Evolutionary conservation across 228 moss, liverwort and hornwort species (phyloP).

Genomic region (Sphagnum magellanicum): DNA sequence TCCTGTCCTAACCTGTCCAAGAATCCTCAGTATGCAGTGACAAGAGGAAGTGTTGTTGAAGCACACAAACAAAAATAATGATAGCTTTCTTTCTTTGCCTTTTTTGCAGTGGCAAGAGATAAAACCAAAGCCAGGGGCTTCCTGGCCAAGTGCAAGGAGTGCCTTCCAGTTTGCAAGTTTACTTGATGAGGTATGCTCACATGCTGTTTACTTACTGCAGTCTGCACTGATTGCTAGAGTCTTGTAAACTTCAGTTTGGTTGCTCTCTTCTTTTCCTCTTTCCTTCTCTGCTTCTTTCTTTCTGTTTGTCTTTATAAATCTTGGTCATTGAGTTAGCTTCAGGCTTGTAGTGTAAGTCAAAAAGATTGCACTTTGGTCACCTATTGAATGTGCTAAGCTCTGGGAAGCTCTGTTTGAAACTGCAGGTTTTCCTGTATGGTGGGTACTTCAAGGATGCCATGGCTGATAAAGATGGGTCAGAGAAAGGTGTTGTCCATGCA

Average conservation of each 20-base stretch:
- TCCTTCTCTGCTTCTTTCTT: no score
- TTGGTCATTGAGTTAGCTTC: background rate
- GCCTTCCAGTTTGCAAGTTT: constrained; percentile 65
- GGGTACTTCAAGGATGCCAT: constrained; percentile 72
- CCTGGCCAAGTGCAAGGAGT: constrained; percentile 73
- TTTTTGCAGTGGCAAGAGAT: constrained; percentile 70
- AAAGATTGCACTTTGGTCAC: background rate
- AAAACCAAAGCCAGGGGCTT: constrained; percentile 70
- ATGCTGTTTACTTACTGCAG: background rate
- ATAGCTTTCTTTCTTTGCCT: constrained; percentile 1
- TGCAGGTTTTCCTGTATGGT: constrained; percentile 76
- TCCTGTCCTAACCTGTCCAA: background rate
- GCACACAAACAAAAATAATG: no score
- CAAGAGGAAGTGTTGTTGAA: no score
- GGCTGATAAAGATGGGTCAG: constrained; percentile 65
- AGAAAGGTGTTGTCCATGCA: constrained; percentile 67
- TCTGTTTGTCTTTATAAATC: no score
- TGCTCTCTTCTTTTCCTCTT: background rate
- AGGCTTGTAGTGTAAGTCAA: background rate
- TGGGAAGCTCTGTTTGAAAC: background rate
- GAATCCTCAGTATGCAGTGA: no score
- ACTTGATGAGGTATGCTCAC: constrained; percentile 63
- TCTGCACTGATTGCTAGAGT: background rate
- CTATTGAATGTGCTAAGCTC: background rate
- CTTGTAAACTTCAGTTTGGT: background rate